These are phyloP conservation scores for Fusarium pilosicola DNA, from an alignment of 2,329 filamentous ascomycete genomes.

Conservation along the genomic window DNA sequence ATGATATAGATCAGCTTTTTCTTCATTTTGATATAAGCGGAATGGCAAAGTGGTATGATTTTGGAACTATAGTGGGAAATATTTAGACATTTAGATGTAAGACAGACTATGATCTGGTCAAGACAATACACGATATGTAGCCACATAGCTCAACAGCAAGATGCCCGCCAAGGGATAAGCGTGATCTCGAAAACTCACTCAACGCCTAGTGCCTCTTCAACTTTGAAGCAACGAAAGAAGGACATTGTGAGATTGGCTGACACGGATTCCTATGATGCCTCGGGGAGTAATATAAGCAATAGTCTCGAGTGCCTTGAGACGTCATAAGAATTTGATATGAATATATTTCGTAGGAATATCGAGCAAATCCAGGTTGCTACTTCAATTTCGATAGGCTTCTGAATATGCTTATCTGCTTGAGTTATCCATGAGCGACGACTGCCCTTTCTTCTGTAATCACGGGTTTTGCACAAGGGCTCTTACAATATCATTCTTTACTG, in stretches of 20 bases:
- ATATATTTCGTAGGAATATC: background rate
- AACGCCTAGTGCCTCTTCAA: background rate
- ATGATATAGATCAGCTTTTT: slow-evolving; percentile 6
- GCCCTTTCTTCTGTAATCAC: background rate
- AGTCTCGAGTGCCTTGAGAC: background rate
- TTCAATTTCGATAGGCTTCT: background rate
- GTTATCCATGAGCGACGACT: too few species aligned
- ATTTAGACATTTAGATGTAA: slow-evolving; percentile 23
- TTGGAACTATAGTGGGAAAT: background rate
- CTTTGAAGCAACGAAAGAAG: too few species aligned
- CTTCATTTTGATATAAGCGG: background rate
- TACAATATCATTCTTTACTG: background rate
- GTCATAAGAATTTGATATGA: background rate
- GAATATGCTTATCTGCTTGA: background rate
- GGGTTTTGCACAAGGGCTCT: background rate
- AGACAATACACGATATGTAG: slow-evolving; percentile 5
- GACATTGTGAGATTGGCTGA: background rate
- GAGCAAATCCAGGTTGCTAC: background rate
- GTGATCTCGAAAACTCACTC: background rate
- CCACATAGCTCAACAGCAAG: background rate
- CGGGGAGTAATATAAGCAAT: background rate
- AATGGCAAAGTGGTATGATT: background rate
- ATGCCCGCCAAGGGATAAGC: background rate
- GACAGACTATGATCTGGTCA: background rate
- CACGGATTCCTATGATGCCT: background rate